Percentiles rank a stretch among this genome's conserved stretches.
phyloP scores from a whole-genome alignment of 352 stramenopile species.

The Peronospora destructor region DNA sequence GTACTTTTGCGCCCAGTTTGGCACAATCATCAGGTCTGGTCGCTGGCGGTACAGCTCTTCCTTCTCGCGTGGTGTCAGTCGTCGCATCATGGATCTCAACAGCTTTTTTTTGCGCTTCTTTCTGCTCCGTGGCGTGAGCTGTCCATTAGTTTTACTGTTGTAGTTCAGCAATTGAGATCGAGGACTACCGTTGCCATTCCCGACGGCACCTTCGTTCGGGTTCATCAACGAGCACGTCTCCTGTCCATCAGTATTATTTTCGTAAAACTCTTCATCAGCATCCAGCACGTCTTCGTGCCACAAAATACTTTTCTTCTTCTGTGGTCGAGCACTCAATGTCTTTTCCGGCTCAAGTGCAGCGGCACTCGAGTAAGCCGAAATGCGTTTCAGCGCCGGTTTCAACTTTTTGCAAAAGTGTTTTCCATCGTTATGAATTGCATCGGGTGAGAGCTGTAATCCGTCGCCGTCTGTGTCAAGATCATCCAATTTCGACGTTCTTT shows the following conservation, averaged over 20 bases:
- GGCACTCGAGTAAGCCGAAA: slow-evolving; percentile 59
- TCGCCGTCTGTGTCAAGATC: slow-evolving; percentile 76
- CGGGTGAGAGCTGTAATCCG: slow-evolving; percentile 73
- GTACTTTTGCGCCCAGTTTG: slow-evolving; percentile 86
- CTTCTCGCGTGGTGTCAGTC: slow-evolving; percentile 73
- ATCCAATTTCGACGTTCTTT: slow-evolving; percentile 45
- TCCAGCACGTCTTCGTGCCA: slow-evolving; percentile 79
- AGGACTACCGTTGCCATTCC: slow-evolving; percentile 26
- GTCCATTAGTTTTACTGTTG: slow-evolving; percentile 40
- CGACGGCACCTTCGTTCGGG: slow-evolving; percentile 12
- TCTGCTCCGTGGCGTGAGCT: slow-evolving; percentile 54
- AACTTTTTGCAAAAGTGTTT: slow-evolving; percentile 55
- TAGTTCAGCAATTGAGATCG: slow-evolving; percentile 50
- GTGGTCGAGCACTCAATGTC: slow-evolving; percentile 21
- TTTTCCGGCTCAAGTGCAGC: slow-evolving; percentile 45
- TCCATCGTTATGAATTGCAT: slow-evolving; percentile 45
- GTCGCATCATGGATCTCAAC: slow-evolving; percentile 66
- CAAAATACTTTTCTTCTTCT: slow-evolving; percentile 46
- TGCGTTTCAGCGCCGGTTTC: slow-evolving; percentile 61
- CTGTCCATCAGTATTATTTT: slow-evolving; percentile 41
- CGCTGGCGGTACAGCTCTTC: slow-evolving; percentile 78
- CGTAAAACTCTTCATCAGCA: slow-evolving; percentile 70
- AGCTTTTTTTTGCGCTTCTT: slow-evolving; percentile 77
- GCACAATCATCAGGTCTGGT: slow-evolving; percentile 82
- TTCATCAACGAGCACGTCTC: slow-evolving; percentile 59